Conservation (phyloP, 176 grass and related monocot species). For the Lolium multiflorum region DNA sequence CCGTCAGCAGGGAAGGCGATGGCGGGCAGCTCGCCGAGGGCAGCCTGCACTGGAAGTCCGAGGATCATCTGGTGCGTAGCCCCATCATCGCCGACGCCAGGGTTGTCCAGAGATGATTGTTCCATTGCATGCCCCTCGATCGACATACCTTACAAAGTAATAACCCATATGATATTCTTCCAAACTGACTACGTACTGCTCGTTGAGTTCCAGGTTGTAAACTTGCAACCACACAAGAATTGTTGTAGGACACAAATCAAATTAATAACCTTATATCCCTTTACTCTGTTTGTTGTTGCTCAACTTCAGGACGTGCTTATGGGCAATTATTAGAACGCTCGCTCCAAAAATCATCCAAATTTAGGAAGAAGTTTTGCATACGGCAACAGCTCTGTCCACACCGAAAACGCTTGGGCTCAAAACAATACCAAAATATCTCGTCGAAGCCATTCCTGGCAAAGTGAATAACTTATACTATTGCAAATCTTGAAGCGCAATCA, state of each 20-base stretch:
- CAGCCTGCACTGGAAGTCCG: constrained; percentile 44
- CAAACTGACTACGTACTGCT: not conserved
- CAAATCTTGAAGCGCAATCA: too few species aligned
- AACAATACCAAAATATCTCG: too few species aligned
- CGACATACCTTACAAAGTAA: not conserved
- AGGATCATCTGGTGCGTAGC: constrained; percentile 48
- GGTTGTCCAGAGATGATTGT: not conserved
- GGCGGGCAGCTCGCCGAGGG: constrained; percentile 28
- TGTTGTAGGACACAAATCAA: not conserved
- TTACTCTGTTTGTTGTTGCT: too few species aligned
- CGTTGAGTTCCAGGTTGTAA: not conserved
- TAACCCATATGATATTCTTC: not conserved
- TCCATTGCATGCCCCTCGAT: not conserved
- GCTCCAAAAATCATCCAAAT: too few species aligned
- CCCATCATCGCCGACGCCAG: constrained; percentile 48
- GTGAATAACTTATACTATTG: too few species aligned
- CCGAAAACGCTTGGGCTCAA: too few species aligned
- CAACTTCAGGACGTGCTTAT: too few species aligned
- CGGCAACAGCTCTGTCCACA: too few species aligned
- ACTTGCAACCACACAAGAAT: not conserved
- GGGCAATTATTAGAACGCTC: too few species aligned
- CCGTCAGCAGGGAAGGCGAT: constrained; percentile 14
- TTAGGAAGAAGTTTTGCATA: too few species aligned
- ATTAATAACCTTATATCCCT: not conserved
- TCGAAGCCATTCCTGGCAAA: too few species aligned